Evolutionary conservation across 805 yeast species (phyloP).

Genomic region (Cyberlindnera saturnus): DNA sequence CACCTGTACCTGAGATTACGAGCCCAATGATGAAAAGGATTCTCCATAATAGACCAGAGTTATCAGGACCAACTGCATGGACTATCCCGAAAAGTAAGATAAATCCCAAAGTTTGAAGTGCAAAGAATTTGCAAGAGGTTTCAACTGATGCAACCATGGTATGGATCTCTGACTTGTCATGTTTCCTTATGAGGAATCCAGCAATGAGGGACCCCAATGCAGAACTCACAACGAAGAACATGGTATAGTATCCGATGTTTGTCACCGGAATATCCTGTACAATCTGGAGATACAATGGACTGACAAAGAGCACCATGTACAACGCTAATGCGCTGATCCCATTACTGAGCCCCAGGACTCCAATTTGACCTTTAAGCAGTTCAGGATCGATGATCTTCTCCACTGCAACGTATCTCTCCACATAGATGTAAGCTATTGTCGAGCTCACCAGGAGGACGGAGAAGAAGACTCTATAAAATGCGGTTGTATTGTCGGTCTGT

Average conservation of each 20-base stretch:
- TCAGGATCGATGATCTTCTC: constrained; percentile 37
- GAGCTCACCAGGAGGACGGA: constrained; percentile 11
- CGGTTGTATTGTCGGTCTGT: constrained; percentile 14
- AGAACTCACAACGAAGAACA: constrained; percentile 34
- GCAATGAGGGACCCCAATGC: constrained; percentile 35
- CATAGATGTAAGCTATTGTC: constrained; percentile 21
- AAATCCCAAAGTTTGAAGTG: constrained; percentile 17
- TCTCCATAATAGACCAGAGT: constrained; percentile 14
- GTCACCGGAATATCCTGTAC: constrained; percentile 34
- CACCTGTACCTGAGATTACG: constrained; percentile 30
- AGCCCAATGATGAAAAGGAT: constrained; percentile 23
- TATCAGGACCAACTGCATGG: constrained; percentile 9
- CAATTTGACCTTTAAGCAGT: constrained; percentile 33
- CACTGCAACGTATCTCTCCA: constrained; percentile 32
- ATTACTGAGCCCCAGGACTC: constrained; percentile 31
- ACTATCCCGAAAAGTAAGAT: constrained; percentile 7
- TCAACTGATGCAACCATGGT: constrained; percentile 20
- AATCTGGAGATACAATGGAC: constrained; percentile 39
- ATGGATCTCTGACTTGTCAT: constrained; percentile 16
- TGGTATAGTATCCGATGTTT: constrained; percentile 34
- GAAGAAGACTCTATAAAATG: constrained; percentile 8
- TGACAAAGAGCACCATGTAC: constrained; percentile 30
- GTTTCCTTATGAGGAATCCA: constrained; percentile 28
- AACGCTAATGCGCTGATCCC: constrained; percentile 32
- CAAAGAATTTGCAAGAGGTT: constrained; percentile 11